Evolutionary conservation across 805 yeast genomes (phyloP).

Genomic region (Ogataea pini): DNA sequence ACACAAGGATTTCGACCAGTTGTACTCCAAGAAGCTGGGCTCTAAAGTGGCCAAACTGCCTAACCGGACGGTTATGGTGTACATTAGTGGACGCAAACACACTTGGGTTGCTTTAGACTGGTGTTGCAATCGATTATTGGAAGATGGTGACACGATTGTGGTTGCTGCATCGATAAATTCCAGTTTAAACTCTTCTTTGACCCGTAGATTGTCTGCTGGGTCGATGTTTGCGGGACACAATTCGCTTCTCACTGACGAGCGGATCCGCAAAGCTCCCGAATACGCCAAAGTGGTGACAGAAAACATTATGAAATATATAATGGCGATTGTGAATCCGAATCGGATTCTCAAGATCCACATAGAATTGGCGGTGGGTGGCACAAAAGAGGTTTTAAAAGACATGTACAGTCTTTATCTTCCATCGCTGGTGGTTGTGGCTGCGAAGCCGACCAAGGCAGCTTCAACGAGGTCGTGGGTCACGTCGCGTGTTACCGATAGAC

Average conservation of each 20-base stretch:
- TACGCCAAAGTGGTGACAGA: slow-evolving; percentile 45
- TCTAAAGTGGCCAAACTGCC: slow-evolving; percentile 41
- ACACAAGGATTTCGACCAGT: slow-evolving; percentile 48
- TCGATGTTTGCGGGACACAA: slow-evolving; percentile 8
- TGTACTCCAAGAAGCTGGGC: slow-evolving; percentile 42
- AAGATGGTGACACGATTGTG: slow-evolving; percentile 67
- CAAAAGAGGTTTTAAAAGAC: slow-evolving; percentile 57
- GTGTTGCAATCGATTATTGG: slow-evolving; percentile 53
- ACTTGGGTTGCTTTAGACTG: slow-evolving; percentile 85
- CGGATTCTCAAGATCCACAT: slow-evolving; percentile 53
- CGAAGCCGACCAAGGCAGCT: slow-evolving; percentile 50
- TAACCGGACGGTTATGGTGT: slow-evolving; percentile 58
- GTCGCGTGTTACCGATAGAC: slow-evolving; percentile 61
- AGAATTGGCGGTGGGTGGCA: slow-evolving; percentile 60
- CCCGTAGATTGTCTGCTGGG: slow-evolving; percentile 24
- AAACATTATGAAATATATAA: slow-evolving; percentile 53
- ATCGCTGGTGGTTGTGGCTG: slow-evolving; percentile 53
- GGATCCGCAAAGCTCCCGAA: slow-evolving; percentile 47
- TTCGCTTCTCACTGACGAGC: slow-evolving; percentile 31
- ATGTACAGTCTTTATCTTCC: slow-evolving; percentile 65
- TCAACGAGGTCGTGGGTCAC: slow-evolving; percentile 62
- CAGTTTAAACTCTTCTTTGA: slow-evolving; percentile 23
- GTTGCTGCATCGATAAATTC: slow-evolving; percentile 55
- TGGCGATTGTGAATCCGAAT: slow-evolving; percentile 47
- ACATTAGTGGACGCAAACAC: slow-evolving; percentile 69